Evolutionary conservation across 805 yeast species (phyloP), one percentile per base, ranked within the genome.

Genomic region (Wickerhamiella lipophila): DNA sequence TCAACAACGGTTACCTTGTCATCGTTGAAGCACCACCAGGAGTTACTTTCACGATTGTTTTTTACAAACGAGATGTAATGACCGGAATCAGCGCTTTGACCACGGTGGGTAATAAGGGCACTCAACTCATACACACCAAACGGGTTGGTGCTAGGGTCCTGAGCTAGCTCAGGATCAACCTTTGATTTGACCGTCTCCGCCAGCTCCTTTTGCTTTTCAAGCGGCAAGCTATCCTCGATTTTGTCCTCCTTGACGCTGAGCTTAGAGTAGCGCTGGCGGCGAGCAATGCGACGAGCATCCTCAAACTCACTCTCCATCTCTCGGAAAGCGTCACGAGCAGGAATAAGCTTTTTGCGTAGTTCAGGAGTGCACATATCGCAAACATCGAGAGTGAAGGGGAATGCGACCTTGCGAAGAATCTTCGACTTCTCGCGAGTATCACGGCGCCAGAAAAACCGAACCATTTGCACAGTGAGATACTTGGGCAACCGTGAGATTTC

Each of bases 1-100:
- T 73, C 77, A n/a, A 88, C 87, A 38, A 72, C 68, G 6, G 77
- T 69, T 15, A 92, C 95, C 62, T 81, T 81, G 66, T 88, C 95
- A 65, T 92, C 99, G 63, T 92, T 87, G 68, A 85, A 92, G 65
- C 80, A 81, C 81, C 84, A 89, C 99, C 99, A 92, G 54, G 71
- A 74, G 44, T 82, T 79, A 27, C 83, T 88, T 45, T 59, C 64
- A 49, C 56, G 53, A 43, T 56, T 76, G 64, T 88, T 92, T 58
- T 76, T 79, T 13, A 83, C 80, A 67, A 84, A 92, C 25, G 89
- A 79, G 67, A 88, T 96, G 66, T 92, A 92, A 66, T 92, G 99
- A 15, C 99, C 99, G 25, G 95, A 82, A 64, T 92, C 97, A 0
- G 97, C 96, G 40, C 88, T 79, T 6, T 95, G 79, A 45, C 99